phyloP scores from a whole-genome alignment of 208 protist genomes.

The Willaertia magna region DNA sequence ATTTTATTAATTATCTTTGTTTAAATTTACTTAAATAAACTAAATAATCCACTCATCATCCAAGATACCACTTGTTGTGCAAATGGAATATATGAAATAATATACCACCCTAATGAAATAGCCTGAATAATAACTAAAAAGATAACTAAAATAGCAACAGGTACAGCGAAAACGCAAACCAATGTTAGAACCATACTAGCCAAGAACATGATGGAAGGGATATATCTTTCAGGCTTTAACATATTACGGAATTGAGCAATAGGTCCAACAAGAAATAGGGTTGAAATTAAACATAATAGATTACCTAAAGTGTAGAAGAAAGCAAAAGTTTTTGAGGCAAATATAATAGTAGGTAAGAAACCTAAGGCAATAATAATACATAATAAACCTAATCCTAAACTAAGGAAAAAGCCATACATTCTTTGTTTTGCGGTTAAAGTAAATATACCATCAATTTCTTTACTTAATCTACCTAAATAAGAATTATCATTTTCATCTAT shows the following conservation, averaged over 20 bases:
- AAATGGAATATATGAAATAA: constrained; percentile 67
- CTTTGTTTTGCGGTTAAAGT: constrained; percentile 59
- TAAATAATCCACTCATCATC: too few relatives aligned
- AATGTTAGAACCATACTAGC: constrained; percentile 53
- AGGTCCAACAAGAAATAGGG: constrained; percentile 66
- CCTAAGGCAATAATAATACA: constrained; percentile 50
- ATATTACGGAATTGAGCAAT: constrained; percentile 51
- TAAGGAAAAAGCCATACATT: constrained; percentile 57
- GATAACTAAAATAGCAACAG: constrained; percentile 32
- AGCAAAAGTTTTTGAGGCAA: constrained; percentile 64
- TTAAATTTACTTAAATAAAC: too few relatives aligned
- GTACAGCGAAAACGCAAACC: constrained; percentile 45
- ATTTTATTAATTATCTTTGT: too few relatives aligned
- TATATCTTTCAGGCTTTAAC: constrained; percentile 51
- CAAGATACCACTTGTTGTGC: constrained; percentile 42
- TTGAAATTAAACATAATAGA: constrained; percentile 57
- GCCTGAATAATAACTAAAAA: background rate
- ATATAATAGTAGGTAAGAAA: constrained; percentile 43
- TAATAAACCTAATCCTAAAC: constrained; percentile 58
- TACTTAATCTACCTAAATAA: background rate
- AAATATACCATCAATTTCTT: constrained; percentile 43
- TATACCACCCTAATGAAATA: constrained; percentile 59
- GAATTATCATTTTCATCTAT: background rate
- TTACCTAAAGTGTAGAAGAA: constrained; percentile 73
- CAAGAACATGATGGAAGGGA: constrained; percentile 46